Percentiles rank a stretch among this genome's conserved stretches.
phyloP scores from a whole-genome alignment of 2,329 filamentous ascomycete genomes.

The Beauveria sp. region DNA sequence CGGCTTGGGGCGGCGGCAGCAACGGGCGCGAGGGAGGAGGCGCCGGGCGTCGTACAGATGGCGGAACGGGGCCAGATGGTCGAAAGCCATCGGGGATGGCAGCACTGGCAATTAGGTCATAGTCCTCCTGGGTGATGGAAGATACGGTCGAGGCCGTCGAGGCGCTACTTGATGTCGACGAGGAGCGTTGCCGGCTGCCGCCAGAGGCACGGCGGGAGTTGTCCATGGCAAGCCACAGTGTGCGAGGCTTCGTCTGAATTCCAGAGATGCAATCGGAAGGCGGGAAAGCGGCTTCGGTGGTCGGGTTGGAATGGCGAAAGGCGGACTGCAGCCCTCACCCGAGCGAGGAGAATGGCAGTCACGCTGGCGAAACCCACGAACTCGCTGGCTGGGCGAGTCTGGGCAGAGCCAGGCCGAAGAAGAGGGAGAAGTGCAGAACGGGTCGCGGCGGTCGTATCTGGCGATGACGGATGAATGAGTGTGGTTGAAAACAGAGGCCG shows the following conservation, averaged over 20 bases:
- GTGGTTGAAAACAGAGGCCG: neutral
- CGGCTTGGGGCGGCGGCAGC: slow-evolving; percentile 14
- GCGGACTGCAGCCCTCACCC: slow-evolving; percentile 8
- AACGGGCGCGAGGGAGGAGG: slow-evolving; percentile 12
- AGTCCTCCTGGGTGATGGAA: slow-evolving; percentile 35
- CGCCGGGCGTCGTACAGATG: neutral
- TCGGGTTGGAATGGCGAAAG: neutral
- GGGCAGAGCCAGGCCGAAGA: slow-evolving; percentile 2
- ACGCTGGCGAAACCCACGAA: slow-evolving; percentile 7
- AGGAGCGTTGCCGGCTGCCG: slow-evolving; percentile 8
- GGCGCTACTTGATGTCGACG: slow-evolving; percentile 1
- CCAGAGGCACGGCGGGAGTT: slow-evolving; percentile 5
- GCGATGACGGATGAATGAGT: neutral
- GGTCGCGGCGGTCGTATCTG: neutral
- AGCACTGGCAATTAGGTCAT: slow-evolving; percentile 40
- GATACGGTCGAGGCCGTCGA: slow-evolving; percentile 6
- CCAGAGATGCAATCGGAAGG: neutral
- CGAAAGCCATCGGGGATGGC: slow-evolving; percentile 47
- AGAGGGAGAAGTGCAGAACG: neutral
- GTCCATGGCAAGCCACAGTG: slow-evolving; percentile 1
- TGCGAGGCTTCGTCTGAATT: neutral
- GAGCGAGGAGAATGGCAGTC: slow-evolving; percentile 1
- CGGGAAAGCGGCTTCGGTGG: neutral
- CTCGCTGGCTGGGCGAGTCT: slow-evolving; percentile 9
- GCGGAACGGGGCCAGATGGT: slow-evolving; percentile 19